These are phyloP conservation scores for Quillaja saponaria DNA, from an alignment of 306 rosid genomes.

Conservation along the genomic window DNA sequence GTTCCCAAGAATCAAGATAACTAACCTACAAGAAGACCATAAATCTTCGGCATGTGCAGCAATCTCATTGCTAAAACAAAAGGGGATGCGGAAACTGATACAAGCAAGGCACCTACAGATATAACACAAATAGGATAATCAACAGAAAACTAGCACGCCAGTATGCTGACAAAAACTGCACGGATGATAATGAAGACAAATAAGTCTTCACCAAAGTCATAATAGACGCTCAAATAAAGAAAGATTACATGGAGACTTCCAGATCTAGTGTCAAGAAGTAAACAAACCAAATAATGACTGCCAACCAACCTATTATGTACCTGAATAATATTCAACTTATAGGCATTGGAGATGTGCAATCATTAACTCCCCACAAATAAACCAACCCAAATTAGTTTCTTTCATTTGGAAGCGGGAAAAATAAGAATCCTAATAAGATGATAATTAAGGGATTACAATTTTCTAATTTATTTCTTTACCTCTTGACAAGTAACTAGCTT, in stretches of 20 bases:
- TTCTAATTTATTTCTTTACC: too few relatives aligned
- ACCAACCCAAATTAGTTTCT: background rate
- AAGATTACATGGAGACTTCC: background rate
- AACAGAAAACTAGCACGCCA: background rate
- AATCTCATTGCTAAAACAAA: slow-evolving; percentile 49
- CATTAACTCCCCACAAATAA: slow-evolving; percentile 1
- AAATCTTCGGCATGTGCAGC: slow-evolving; percentile 74
- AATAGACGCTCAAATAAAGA: slow-evolving; percentile 16
- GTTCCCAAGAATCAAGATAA: slow-evolving; percentile 15
- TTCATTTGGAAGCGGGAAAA: slow-evolving; percentile 1
- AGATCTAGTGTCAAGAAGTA: slow-evolving; percentile 7
- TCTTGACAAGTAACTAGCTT: too few relatives aligned
- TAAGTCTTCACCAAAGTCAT: slow-evolving; percentile 3
- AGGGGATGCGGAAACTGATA: slow-evolving; percentile 67
- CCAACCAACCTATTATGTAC: slow-evolving; percentile 8
- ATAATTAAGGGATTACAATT: too few relatives aligned
- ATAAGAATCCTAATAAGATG: too few relatives aligned
- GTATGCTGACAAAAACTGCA: background rate
- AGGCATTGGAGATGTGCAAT: slow-evolving; percentile 5
- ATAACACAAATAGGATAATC: slow-evolving; percentile 14
- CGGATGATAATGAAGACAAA: too few relatives aligned
- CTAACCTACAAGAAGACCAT: slow-evolving; percentile 68
- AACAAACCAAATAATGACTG: slow-evolving; percentile 9
- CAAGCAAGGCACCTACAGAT: slow-evolving; percentile 68
- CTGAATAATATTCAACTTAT: slow-evolving; percentile 6